Percentiles rank a stretch among this genome's conserved stretches.
Conservation (phyloP, 306 rosid genomes). For the Ormosia emarginata region DNA sequence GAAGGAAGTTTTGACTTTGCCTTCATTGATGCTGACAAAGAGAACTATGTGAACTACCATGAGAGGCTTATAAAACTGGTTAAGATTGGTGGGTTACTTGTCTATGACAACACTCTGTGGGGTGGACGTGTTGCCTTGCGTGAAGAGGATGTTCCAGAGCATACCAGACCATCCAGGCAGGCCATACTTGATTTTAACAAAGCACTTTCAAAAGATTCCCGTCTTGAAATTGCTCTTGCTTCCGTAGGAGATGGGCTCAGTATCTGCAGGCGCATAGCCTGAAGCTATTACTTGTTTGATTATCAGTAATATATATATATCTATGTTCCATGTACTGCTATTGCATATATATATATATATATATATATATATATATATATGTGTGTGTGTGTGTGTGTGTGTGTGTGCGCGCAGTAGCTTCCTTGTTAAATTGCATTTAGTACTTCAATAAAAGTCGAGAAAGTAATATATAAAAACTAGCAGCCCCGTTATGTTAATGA, state of each 20-base stretch:
- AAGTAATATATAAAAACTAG: too few species aligned
- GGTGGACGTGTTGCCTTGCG: constrained; percentile 12
- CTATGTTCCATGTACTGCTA: too few species aligned
- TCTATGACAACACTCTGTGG: constrained; percentile 23
- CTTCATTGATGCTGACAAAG: constrained; percentile 33
- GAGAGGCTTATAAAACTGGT: constrained; percentile 27
- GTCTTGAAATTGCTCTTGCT: constrained; percentile 3
- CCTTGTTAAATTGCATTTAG: too few species aligned
- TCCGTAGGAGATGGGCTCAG: not conserved
- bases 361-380: too few species aligned
- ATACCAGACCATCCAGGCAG: not conserved
- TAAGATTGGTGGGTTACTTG: constrained; percentile 23
- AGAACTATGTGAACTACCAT: constrained; percentile 16
- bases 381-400: too few species aligned
- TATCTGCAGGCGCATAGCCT: constrained; percentile 8
- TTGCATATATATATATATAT: too few species aligned
- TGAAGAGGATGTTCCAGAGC: constrained; percentile 17
- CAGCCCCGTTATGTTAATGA: too few species aligned
- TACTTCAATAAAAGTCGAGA: too few species aligned
- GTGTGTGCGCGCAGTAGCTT: too few species aligned
- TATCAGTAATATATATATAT: not conserved
- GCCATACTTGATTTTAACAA: not conserved
- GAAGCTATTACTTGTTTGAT: not conserved
- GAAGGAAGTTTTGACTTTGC: constrained; percentile 25
- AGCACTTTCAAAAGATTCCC: not conserved